Base-by-base conservation (phyloP, 345 rosid genomes). In the Melaleuca alternifolia region DNA sequence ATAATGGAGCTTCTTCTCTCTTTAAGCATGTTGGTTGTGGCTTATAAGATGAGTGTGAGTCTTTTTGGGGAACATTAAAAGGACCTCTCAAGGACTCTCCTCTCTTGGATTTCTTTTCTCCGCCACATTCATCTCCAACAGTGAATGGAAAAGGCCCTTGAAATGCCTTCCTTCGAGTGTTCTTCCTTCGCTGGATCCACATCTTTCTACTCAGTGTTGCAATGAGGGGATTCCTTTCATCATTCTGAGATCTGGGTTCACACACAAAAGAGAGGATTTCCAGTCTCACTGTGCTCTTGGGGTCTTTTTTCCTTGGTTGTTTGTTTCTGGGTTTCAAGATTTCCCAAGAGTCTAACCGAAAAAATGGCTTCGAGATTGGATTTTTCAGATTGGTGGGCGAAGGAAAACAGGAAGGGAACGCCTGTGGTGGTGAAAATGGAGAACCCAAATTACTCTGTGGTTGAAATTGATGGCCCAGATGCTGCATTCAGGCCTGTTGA, bases 401-500 rank as follows among this genome's bases (percentile, higher is more conserved):
- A 48, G 98, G 89, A 92, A 26, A 94, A 94, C 75, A 92, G 92
- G 91, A 93, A 91, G 86, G 97, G 98, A 41, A 93, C 96, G 28
- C 96, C 99, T 3, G 98, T 96, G 81, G 96, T 94, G 18, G 98
- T 95, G 16, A 96, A 92, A 88, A 96, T 96, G 98, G 98, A 93
- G 90, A 94, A 93, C 89, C 96, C 98, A 46, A 95, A 92, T 85
- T 94, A 91, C 92, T 95, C 99, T 0, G 95, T 94, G 9, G 95
- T 95, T 28, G 99, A 96, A 92, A 95, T 95, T 88, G 90, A 94
- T 41, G 97, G 94, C 51, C 99, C 99, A 79, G 99, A 96, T 90
- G 90, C 95, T 82, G 97, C 98, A 84, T 96, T 96, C 87, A 88
- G 93, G 90, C 96, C 96, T 0, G 95, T 94, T 62, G 99, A 96